These are phyloP conservation scores for Russula virescens DNA, from an alignment of 768 basidiomycete genomes.

Conservation along the genomic window DNA sequence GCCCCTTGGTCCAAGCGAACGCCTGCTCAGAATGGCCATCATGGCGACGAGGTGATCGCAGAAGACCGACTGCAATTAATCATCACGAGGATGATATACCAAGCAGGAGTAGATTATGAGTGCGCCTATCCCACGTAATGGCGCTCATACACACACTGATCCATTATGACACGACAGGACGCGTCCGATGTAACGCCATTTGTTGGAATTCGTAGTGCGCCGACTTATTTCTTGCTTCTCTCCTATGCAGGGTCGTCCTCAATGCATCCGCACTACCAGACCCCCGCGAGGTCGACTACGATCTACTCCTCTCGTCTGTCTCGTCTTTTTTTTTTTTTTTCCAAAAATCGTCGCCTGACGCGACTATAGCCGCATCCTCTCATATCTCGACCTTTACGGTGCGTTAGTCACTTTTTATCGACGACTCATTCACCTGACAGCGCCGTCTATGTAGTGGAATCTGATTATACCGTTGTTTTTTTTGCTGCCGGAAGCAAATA, in stretches of 20 bases:
- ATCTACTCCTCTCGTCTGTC: conserved; percentile 59
- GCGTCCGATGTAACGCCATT: conserved; percentile 61
- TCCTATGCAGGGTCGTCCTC: conserved; percentile 62
- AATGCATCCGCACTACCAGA: conserved; percentile 81
- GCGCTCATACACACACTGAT: conserved; percentile 16
- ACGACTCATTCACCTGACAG: background rate
- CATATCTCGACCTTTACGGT: conserved; percentile 81
- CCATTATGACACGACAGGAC: conserved; percentile 46
- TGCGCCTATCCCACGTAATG: conserved; percentile 35
- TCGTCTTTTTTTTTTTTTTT: conserved; percentile 10
- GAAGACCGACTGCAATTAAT: conserved; percentile 54
- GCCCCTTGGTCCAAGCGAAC: conserved; percentile 47
- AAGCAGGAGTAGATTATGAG: conserved; percentile 89
- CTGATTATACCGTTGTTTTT: conserved; percentile 84
- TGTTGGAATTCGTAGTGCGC: background rate
- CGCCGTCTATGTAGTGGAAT: conserved; percentile 57
- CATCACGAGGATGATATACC: conserved; percentile 70
- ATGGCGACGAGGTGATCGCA: conserved; percentile 22
- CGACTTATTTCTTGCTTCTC: background rate
- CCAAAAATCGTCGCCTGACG: conserved; percentile 19
- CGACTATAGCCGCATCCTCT: conserved; percentile 58
- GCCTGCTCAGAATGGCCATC: conserved; percentile 26
- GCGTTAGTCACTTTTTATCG: conserved; percentile 19
- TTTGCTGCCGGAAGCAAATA: conserved; percentile 75
- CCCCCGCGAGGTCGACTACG: conserved; percentile 69